Conservation (phyloP, 2,329 filamentous ascomycete genomes). For the Sphaerulina populicola region DNA sequence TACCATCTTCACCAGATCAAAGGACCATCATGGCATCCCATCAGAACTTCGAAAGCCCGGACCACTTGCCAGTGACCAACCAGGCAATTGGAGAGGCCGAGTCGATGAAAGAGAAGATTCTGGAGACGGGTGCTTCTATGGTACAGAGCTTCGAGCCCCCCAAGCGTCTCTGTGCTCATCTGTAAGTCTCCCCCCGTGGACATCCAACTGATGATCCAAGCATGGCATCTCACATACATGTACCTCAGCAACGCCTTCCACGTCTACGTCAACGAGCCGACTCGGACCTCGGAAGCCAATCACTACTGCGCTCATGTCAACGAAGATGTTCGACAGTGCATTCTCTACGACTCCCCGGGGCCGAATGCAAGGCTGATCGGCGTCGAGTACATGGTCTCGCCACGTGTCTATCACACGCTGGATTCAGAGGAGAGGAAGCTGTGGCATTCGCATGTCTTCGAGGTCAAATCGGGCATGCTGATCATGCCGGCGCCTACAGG, state of each 20-base stretch:
- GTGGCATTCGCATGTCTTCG: conserved; percentile 71
- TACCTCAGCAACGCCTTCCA: conserved; percentile 62
- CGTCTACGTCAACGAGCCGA: conserved; percentile 65
- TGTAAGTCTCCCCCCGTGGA: conserved; percentile 38
- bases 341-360: conserved; percentile 67
- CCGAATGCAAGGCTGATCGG: conserved; percentile 67
- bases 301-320: conserved; percentile 78
- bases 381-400: conserved; percentile 79
- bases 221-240: background rate
- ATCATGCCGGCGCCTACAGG: conserved; percentile 57
- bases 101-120: conserved; percentile 48
- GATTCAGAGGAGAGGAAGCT: conserved; percentile 59
- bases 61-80: conserved; percentile 35
- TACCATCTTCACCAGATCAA: no score
- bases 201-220: no score
- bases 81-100: conserved; percentile 44
- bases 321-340: conserved; percentile 72
- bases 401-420: conserved; percentile 58
- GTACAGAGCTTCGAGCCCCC: conserved; percentile 62
- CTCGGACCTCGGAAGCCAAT: conserved; percentile 63
- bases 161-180: conserved; percentile 67
- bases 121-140: conserved; percentile 54
- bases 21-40: conserved; percentile 1
- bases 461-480: conserved; percentile 72
- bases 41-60: conserved; percentile 14